Base-by-base conservation (phyloP, 768 basidiomycete species). In the Boletellus ananiceps region DNA sequence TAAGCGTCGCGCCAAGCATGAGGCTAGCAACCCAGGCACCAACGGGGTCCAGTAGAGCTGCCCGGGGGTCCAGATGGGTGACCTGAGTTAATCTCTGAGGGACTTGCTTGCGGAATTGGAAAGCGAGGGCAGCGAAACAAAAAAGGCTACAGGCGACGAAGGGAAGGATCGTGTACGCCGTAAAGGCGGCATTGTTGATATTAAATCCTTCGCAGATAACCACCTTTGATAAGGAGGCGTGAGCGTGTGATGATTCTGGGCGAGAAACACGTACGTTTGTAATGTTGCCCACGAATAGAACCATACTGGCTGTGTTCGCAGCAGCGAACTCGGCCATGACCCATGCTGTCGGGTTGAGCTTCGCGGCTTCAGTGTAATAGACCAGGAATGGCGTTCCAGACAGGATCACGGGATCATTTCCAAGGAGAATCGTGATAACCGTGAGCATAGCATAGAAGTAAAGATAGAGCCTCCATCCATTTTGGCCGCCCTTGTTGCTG, bases 381-480 rank as follows among this genome's bases (percentile, higher is more conserved):
- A 84, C 86, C 29, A 96, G 69, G 66, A 97, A 96, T 0, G 85
- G 83, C 0, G 93, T 95, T 2, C 93, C 93, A 12, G 87, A 90
- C 40, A 97, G 78, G 49, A 96, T 89, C 62, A 97, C 80, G 0
- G 94, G 94, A 68, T 97, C 92, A 60, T 96, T 96, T 5, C 93
- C 94, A n/a, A 96, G 74, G 1, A 94, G 57, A 38, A 87, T 74
- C 36, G 90, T 93, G 51, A 84, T 74, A 14, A 79, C 62, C 12
- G 88, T 84, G 62, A 95, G 83, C 75, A 96, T 82, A 51, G 83
- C 33, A 64, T 92, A 97, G 64, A 96, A 86, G 55, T 86, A 86
- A 27, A 86, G 63, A 67, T 84, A 93, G 0, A 95, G 75, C 42
- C 69, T 81, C 57, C 75, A 74, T n/a, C 88, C 88, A 25, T 82